Evolutionary conservation across 2,329 filamentous ascomycete species (phyloP), one percentile per base, ranked within the genome.

Genomic region (Tolypocladium cylindrosporum): DNA sequence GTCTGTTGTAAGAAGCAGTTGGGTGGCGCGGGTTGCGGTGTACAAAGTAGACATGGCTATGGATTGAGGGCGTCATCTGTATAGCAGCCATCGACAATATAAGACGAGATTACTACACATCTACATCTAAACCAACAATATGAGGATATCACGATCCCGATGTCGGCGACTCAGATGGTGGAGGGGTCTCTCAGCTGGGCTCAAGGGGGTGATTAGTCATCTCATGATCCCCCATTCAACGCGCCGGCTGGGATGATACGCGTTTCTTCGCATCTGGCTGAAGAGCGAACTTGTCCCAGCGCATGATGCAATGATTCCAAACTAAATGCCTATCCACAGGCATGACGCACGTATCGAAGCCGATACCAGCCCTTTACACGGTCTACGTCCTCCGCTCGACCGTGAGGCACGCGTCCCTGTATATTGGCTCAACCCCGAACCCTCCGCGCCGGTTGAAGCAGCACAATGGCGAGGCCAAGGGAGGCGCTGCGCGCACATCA

Each of bases 331-430:
- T 52, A 34, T 8, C 31, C 19, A 48, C 55, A 63, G 66, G 62
- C 61, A 81, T 80, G 76, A 63, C 74, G 14, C 68, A 71, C 41
- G 64, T 75, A 53, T 61, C 71, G 27, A 82, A 78, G 64, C 85
- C 79, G 0, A 90, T 97, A 27, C 93, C 93, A 11, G 87, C 92
- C 1, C 87, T 97, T 63, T 97, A 97, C 69, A 91, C 90, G 64
- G 95, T 94, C 69, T 97, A 99, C 71, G 82, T 97, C 19, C 82
- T 97, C 41, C 88, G 92, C 24, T 97, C 93, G 0, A 91, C 87
- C 0, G 80, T 91, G 11, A 81, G 84, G 52, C 85, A 85, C 68
- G 79, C 82, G 36, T 84, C 82, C 2, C 79, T 93, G 36, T 99
- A 99, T 72, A 88, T 97, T 57, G 94, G 94, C 56, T 96, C 90